Base-by-base conservation (phyloP, 768 basidiomycete species). In the Suillus alpinus region DNA sequence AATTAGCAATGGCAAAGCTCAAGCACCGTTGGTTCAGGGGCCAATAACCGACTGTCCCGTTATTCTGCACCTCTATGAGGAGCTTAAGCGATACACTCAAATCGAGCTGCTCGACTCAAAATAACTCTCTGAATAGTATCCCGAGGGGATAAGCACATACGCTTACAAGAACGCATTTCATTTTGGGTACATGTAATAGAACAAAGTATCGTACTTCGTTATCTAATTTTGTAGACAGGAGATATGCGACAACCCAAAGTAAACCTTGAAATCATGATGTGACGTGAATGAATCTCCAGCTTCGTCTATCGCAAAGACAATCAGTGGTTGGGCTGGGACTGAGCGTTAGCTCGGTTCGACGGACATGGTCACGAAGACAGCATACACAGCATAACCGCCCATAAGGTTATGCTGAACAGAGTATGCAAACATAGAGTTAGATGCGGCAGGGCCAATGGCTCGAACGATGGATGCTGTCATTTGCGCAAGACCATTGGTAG, bases 401-500 rank as follows among this genome's bases (percentile, higher is more conserved):
- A 80, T 61, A 1, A 79, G 55, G 34, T 77, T 69, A 20, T 68
- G 63, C 32, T 72, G 68, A 29, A 74, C 63, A 0, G 78, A 74
- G 34, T 75, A 67, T n/a, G 78, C 76, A 59, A 78, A 77, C 51
- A 78, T 37, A 16, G 75, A 75, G 6, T 75, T 67, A 14, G 70
- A 65, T 6, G 61, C 31, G 5, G 71, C 73, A 23, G 76, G 76
- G 14, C 72, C 77, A 44, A 78, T 9, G 6, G 76, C 72, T 43
- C 75, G 70, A 39, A 66, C 66, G 13, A 73, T 23, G 10, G 75
- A 70, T 32, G 69, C 73, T 12, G 66, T 66, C 49, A 66, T 70
- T 63, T 73, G 74, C 51, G 67, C 67, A 18, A 70, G 67, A 37
- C 89, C 89, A 65, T 90, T 89, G 23, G 85, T 86, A 6, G 87